Evolutionary conservation across 2,329 filamentous ascomycete genomes (phyloP).

Genomic region (Drechslerella coelobrocha): DNA sequence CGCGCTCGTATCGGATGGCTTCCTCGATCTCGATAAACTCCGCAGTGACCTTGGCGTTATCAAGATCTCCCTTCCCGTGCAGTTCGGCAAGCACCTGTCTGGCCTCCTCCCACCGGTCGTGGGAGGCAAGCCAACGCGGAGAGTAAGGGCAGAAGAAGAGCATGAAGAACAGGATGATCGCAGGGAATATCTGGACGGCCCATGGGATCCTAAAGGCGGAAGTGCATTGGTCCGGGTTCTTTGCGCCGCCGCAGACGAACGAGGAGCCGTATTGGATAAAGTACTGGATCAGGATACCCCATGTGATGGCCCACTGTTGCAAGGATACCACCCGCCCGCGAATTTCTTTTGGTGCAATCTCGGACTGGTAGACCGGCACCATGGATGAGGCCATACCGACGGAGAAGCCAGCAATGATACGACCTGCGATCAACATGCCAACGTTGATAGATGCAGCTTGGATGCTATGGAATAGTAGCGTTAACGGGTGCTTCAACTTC

Average conservation of each 20-base stretch:
- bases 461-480: conserved; percentile 61
- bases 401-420: conserved; percentile 73
- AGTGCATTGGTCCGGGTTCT: conserved; percentile 63
- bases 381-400: conserved; percentile 77
- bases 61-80: conserved; percentile 66
- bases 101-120: conserved; percentile 72
- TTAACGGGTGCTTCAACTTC: neutral
- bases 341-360: conserved; percentile 68
- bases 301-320: conserved; percentile 75
- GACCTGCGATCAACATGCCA: conserved; percentile 73
- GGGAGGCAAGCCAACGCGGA: conserved; percentile 73
- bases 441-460: conserved; percentile 71
- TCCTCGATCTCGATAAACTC: conserved; percentile 70
- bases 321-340: conserved; percentile 69
- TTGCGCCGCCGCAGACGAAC: conserved; percentile 63
- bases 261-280: conserved; percentile 72
- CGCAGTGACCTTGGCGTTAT: conserved; percentile 68
- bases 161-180: conserved; percentile 63
- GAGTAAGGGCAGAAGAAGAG: conserved; percentile 69
- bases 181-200: conserved; percentile 68
- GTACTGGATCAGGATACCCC: conserved; percentile 72
- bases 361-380: conserved; percentile 73
- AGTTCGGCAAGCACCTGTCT: conserved; percentile 66
- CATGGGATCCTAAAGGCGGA: conserved; percentile 69
- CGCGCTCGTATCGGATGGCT: conserved; percentile 64